Evolutionary conservation across 2,329 filamentous ascomycete species (phyloP).

Genomic region (Botrytis squamosa): DNA sequence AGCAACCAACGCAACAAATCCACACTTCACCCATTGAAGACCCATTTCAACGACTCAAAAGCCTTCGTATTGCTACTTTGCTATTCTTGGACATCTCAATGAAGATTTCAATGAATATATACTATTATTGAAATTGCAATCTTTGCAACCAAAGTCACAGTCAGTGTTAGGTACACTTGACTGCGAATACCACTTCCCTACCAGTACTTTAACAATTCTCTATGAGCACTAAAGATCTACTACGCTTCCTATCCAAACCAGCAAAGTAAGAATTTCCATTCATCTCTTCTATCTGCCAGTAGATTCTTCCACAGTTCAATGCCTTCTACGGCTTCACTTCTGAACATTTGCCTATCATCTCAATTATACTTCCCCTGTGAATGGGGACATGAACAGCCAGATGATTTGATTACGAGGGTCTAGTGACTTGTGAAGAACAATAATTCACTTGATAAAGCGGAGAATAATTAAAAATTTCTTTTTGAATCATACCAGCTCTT

Average conservation of each 20-base stretch:
- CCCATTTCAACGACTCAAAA: constrained; percentile 6
- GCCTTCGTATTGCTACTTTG: constrained; percentile 5
- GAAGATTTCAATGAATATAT: constrained; percentile 20
- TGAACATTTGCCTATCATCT: background rate
- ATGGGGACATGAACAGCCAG: background rate
- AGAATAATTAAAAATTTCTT: background rate
- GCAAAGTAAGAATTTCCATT: constrained; percentile 67
- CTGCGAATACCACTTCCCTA: constrained; percentile 6
- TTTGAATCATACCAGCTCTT: background rate
- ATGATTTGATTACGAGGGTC: background rate
- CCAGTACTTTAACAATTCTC: constrained; percentile 46
- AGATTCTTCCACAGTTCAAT: background rate
- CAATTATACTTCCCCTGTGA: background rate
- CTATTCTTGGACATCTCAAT: constrained; percentile 9
- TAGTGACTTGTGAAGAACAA: background rate
- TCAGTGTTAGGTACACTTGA: constrained; percentile 9
- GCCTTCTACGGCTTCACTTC: background rate
- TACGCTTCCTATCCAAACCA: constrained; percentile 91
- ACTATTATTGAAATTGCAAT: constrained; percentile 19
- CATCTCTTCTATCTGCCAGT: background rate
- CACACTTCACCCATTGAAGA: constrained; percentile 12
- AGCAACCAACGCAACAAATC: constrained; percentile 14
- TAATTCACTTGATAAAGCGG: constrained; percentile 2
- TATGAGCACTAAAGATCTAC: constrained; percentile 90
- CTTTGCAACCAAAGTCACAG: constrained; percentile 19